Evolutionary conservation across 2,329 filamentous ascomycete species (phyloP).

Genomic region (Scedosporium apiospermum): DNA sequence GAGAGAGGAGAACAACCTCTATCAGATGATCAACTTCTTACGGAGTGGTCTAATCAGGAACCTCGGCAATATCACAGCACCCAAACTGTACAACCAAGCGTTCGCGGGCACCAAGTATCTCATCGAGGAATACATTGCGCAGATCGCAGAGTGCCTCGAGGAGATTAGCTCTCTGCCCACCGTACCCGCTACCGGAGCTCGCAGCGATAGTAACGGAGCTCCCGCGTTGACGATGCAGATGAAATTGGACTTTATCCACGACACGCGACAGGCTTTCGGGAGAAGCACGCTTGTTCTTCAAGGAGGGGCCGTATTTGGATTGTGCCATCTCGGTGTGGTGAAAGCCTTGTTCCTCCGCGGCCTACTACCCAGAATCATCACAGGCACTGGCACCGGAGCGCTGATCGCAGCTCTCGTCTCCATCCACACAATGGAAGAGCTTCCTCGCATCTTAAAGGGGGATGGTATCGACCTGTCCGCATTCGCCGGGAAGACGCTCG

Average conservation of each 20-base stretch:
- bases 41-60: conserved; percentile 75
- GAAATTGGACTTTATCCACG: conserved; percentile 78
- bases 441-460: conserved; percentile 66
- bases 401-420: conserved; percentile 82
- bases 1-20: conserved; percentile 61
- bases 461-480: conserved; percentile 75
- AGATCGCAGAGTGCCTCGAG: conserved; percentile 72
- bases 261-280: conserved; percentile 81
- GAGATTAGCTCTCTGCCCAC: conserved; percentile 63
- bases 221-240: conserved; percentile 55
- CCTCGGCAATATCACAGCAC: conserved; percentile 73
- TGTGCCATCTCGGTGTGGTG: conserved; percentile 84
- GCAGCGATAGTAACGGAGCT: conserved; percentile 22
- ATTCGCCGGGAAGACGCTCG: conserved; percentile 44
- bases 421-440: conserved; percentile 77
- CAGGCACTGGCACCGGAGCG: conserved; percentile 82
- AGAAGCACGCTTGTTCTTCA: conserved; percentile 78
- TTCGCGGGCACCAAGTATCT: conserved; percentile 84
- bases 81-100: conserved; percentile 72
- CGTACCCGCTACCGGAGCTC: conserved; percentile 23
- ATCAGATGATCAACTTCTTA: conserved; percentile 68
- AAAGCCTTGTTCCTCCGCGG: conserved; percentile 76
- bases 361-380: conserved; percentile 79
- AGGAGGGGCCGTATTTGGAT: conserved; percentile 82
- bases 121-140: conserved; percentile 83